Evolutionary conservation across 257 asterid genomes (phyloP).

Genomic region (Jacaranda mimosifolia): DNA sequence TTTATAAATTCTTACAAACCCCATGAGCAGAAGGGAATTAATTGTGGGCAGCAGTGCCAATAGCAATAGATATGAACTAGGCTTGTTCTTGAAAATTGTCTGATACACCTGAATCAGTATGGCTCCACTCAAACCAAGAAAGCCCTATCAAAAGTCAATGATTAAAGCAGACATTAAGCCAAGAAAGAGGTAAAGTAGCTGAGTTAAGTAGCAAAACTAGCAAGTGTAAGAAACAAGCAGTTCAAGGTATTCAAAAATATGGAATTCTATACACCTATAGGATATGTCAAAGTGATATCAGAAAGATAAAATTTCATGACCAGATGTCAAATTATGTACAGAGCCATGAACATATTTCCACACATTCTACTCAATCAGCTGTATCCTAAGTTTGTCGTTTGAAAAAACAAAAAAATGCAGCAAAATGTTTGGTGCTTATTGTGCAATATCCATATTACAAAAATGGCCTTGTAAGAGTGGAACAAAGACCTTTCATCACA

Average conservation of each 20-base stretch:
- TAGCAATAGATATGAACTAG: slow-evolving; percentile 59
- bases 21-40: slow-evolving; percentile 72
- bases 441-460: background rate
- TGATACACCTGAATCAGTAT: slow-evolving; percentile 63
- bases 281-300: background rate
- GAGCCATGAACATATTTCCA: too few species aligned
- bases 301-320: background rate
- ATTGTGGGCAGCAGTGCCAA: slow-evolving; percentile 56
- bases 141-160: slow-evolving; percentile 52
- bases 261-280: background rate
- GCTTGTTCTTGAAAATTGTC: slow-evolving; percentile 58
- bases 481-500: background rate
- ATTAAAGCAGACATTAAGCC: background rate
- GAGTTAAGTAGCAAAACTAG: slow-evolving; percentile 17
- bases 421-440: background rate
- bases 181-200: slow-evolving; percentile 10
- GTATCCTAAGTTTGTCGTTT: background rate
- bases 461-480: background rate
- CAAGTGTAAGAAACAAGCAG: slow-evolving; percentile 23
- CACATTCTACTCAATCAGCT: too few species aligned
- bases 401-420: background rate
- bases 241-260: slow-evolving; percentile 3
- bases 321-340: too few species aligned
- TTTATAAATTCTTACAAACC: slow-evolving; percentile 61
- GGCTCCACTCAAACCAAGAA: slow-evolving; percentile 75